Evolutionary conservation across 176 grass and related monocot genomes (phyloP).

Genomic region (Oryza meyeriana): DNA sequence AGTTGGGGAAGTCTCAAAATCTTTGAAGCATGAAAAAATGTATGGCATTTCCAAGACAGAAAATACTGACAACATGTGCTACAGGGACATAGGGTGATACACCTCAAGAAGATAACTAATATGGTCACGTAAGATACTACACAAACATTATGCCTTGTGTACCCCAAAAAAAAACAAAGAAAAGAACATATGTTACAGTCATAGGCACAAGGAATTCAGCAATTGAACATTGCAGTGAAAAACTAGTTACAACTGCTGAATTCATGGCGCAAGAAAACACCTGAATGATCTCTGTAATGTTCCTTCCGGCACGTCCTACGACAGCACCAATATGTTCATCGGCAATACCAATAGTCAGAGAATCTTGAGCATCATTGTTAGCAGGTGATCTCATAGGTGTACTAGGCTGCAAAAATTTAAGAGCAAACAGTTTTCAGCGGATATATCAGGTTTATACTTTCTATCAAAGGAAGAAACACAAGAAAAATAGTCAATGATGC

Average conservation of each 20-base stretch:
- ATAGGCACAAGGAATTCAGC: background rate
- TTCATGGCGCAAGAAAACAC: conserved; percentile 21
- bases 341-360: conserved; percentile 72
- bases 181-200: background rate
- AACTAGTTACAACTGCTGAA: background rate
- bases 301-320: conserved; percentile 78
- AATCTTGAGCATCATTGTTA: conserved; percentile 51
- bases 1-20: background rate
- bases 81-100: background rate
- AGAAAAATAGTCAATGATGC: background rate
- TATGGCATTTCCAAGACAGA: background rate
- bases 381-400: conserved; percentile 40
- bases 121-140: background rate
- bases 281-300: conserved; percentile 89
- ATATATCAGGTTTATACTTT: background rate
- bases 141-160: background rate
- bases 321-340: conserved; percentile 93
- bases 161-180: background rate
- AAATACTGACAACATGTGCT: background rate
- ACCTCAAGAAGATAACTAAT: background rate
- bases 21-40: background rate
- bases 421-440: background rate
- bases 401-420: conserved; percentile 41
- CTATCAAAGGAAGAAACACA: background rate
- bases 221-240: background rate